Base-by-base conservation (phyloP, 1,139 yeast species). In the Yamadazyma kanchanaburiensis region DNA sequence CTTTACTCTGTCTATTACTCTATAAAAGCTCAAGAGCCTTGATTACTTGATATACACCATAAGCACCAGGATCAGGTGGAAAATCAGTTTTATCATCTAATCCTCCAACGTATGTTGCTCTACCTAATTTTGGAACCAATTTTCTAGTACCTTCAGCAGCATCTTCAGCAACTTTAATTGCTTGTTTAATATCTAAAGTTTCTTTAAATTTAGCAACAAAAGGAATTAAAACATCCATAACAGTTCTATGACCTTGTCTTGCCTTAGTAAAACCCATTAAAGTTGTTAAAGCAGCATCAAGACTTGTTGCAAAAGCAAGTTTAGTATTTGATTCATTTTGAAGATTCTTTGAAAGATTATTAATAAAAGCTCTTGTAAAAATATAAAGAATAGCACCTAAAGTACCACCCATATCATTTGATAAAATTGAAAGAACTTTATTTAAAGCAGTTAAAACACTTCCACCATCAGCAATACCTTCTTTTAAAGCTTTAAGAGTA, bases 401-500 rank as follows among this genome's bases (percentile, higher is more conserved):
- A 8, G 77, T 71, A 11, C 77, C 77, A n/a, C 77, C 77, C 77
- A 71, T 71, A 32, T 61, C 62, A 30, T 67, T 70, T 28, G 70
- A 67, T 24, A 70, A 60, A 18, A 67, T 56, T 14, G 58, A 47
- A 17, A 58, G 48, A 24, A 60, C 56, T 24, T 77, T 55, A 33
- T 54, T 58, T 38, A 66, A 49, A 22, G 59, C 58, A 12, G 48
- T 49, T 27, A 47, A 33, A n/a, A 48, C 42, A 6, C 49, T 42
- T 4, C 50, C 51, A 12, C 38, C 26, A 6, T 36, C 27, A 5
- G 47, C 38, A 40, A 43, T 31, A n/a, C 57, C 57, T 13, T 51
- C 43, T 15, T 60, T 55, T 22, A 70, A 46, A 6, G 55, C 58
- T 15, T 43, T 37, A 21, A 62, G 43, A n/a, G 69, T 50, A 1